A percentile compares a stretch with the other conserved stretches of the same genome.
phyloP scores from a whole-genome alignment of 1,139 yeast genomes.

The Nakaseomyces kungkrabaensis region DNA sequence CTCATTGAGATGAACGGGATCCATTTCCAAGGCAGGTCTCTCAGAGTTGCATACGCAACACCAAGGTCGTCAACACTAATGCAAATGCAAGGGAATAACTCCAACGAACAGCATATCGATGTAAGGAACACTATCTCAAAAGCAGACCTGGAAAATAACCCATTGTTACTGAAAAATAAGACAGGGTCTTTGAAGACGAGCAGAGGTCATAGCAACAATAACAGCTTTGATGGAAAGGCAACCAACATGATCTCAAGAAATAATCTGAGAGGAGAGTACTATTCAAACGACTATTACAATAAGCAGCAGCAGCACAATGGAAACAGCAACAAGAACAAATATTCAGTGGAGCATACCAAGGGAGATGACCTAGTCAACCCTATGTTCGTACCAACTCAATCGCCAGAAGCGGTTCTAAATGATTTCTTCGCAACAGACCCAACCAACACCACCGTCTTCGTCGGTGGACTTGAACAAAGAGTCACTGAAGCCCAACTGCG shows the following conservation, averaged over 20 bases:
- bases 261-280: neutral
- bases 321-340: neutral
- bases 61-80: conserved; percentile 39
- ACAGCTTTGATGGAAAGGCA: neutral
- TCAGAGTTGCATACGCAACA: conserved; percentile 67
- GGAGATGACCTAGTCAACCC: conserved; percentile 3
- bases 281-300: neutral
- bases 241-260: neutral
- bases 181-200: conserved; percentile 1
- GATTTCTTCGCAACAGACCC: conserved; percentile 44
- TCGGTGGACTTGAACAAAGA: conserved; percentile 74
- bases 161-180: neutral
- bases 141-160: conserved; percentile 9
- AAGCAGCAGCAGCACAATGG: too few relatives aligned
- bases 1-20: conserved; percentile 75
- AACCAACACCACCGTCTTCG: conserved; percentile 85
- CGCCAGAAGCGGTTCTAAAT: neutral
- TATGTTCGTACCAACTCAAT: neutral
- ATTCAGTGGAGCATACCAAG: neutral
- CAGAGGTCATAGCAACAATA: neutral
- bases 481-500: conserved; percentile 70
- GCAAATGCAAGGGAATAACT: conserved; percentile 10
- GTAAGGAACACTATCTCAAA: conserved; percentile 6
- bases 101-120: conserved; percentile 5
- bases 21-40: conserved; percentile 61